Conservation (phyloP, 2,329 filamentous ascomycete species). For the Drechmeria coniospora region DNA sequence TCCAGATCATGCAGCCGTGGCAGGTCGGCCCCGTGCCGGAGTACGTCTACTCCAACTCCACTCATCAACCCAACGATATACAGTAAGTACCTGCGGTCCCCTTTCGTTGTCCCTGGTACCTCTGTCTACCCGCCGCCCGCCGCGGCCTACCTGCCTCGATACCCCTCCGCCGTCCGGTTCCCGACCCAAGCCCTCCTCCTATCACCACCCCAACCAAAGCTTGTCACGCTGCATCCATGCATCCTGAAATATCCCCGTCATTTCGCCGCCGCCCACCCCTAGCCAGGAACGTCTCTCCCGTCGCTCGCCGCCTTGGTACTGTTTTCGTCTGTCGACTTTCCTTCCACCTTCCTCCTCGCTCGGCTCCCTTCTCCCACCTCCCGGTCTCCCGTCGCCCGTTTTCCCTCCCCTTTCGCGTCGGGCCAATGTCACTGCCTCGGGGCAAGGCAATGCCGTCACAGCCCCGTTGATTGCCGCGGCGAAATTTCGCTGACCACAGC, state of each 20-base stretch:
- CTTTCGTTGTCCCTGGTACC: conserved; percentile 16
- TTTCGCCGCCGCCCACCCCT: not conserved
- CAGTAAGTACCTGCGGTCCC: conserved; percentile 35
- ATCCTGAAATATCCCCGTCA: not conserved
- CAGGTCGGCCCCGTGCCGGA: conserved; percentile 45
- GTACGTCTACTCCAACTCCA: conserved; percentile 39
- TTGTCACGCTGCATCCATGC: not conserved
- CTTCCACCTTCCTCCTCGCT: conserved; percentile 3
- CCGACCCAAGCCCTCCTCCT: no score
- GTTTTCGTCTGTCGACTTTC: not conserved
- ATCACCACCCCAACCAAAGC: not conserved
- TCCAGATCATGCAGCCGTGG: conserved; percentile 45
- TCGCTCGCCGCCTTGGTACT: no score
- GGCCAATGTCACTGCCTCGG: conserved; percentile 6
- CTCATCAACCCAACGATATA: conserved; percentile 39
- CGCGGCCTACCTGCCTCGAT: no score
- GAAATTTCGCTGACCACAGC: conserved; percentile 14
- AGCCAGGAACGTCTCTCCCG: no score
- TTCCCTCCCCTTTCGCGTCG: conserved; percentile 2
- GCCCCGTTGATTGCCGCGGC: conserved; percentile 8
- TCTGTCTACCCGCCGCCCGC: no score
- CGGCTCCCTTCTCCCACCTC: not conserved
- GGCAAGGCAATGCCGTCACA: conserved; percentile 12
- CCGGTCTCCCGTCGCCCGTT: conserved; percentile 4
- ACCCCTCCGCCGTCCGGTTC: no score